Evolutionary conservation across 176 grass and related monocot genomes (phyloP).

Genomic region (Oryza glaberrima): DNA sequence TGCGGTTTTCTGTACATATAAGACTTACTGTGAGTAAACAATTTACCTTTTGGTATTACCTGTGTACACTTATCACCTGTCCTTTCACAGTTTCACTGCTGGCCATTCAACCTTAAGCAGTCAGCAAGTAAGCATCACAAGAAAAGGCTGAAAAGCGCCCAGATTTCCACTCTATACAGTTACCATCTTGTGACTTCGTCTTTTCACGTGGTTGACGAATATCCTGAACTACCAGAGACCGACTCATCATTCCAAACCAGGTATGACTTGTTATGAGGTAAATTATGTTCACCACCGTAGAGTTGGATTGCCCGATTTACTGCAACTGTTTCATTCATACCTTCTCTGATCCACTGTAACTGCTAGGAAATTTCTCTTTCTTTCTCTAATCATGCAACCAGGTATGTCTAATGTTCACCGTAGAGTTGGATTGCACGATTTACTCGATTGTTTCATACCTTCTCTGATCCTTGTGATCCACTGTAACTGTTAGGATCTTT

Average conservation of each 20-base stretch:
- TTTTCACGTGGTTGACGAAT: not conserved
- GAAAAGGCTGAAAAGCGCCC: no score
- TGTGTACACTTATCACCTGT: not conserved
- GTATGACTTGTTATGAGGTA: not conserved
- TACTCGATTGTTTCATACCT: not conserved
- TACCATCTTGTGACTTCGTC: not conserved
- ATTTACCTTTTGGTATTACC: not conserved
- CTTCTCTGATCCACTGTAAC: not conserved
- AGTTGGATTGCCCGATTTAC: not conserved
- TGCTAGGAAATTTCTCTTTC: not conserved
- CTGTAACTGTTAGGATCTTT: not conserved
- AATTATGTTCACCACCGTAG: not conserved
- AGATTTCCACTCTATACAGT: not conserved
- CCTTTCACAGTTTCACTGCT: not conserved
- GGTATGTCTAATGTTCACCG: not conserved
- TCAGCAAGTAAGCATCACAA: not conserved
- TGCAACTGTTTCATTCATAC: not conserved
- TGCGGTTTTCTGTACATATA: slow-evolving; percentile 40
- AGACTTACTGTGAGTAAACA: not conserved
- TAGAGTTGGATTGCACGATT: not conserved
- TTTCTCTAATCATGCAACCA: not conserved
- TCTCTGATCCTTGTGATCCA: not conserved
- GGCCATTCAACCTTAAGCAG: not conserved
- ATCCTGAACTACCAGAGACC: not conserved
- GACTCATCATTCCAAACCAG: not conserved